Evolutionary conservation across 805 yeast species (phyloP), one percentile per base, ranked within the genome.

Genomic region (Saccharomycopsis javanensis): DNA sequence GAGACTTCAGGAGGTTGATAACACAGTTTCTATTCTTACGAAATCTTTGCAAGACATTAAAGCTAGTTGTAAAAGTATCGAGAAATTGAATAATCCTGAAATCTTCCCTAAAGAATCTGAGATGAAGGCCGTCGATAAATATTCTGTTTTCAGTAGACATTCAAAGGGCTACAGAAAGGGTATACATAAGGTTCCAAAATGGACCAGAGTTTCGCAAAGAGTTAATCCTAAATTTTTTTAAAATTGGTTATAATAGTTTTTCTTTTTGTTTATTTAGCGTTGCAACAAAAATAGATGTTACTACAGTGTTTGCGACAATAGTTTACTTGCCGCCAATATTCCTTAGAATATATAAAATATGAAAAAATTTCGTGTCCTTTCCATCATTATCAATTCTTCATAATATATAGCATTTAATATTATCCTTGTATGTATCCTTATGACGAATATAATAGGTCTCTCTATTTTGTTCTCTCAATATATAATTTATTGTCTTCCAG

Each of bases 161-260:
- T 79, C 83, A 13, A 81, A 78, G 65, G 84, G 83, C 20, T 94
- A 92, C 72, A 82, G 98, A 74, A 92, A 90, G 73, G 83, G 91
- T 62, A 82, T 88, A 27, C 98, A 92, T 67, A 73, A 82, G 69
- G 86, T 85, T 48, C 96, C 97, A 20, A 88, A 90, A 68, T 90
- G 96, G 96, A 90, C 97, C 56, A 89, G 85, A 73, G 69, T 81
- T 61, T 81, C 95, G 7, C 78, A 84, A 70, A 83, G 97, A 74
- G 82, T 79, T 58, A 86, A 87, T 66, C 97, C 97, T 50, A 77
- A 77, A 59, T 78, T 83, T 67, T 85, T 79, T 69, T 87, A 73
- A 67, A n/a, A 7, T 28, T 42, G 13, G 35, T 5, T 31, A 8
- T 15, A 31, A 7, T 15, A 31, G 35, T 31, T 5, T 11, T 31